A percentile compares a stretch with the other conserved stretches of the same genome.
Conservation (phyloP, 139 green algal species). For the Tetraselmis striata region DNA sequence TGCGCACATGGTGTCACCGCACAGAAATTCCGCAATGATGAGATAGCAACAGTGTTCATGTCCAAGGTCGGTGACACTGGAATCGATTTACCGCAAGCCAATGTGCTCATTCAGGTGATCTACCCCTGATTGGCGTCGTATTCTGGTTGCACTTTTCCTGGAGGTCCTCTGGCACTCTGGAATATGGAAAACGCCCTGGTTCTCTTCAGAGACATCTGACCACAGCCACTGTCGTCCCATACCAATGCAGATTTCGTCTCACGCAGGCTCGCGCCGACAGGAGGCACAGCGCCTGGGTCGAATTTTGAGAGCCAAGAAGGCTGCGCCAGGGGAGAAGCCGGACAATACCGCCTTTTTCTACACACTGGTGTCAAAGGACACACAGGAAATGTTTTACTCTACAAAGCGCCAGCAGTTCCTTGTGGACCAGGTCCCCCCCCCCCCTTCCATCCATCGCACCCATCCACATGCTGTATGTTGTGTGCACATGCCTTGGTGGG, state of each 20-base stretch:
- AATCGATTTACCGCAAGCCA: conserved; percentile 98
- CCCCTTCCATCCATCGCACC: no score
- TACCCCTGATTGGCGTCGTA: no score
- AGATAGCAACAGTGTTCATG: conserved; percentile 84
- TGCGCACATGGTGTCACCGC: no score
- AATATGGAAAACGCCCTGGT: no score
- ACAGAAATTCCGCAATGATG: background rate
- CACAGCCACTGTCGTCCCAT: no score
- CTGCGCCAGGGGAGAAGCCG: conserved; percentile 31
- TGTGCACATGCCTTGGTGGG: no score
- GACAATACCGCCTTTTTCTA: conserved; percentile 99
- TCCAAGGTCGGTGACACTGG: conserved; percentile 97
- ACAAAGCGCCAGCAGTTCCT: conserved; percentile 98
- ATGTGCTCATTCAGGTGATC: conserved; percentile 95
- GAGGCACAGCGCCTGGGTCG: conserved; percentile 94
- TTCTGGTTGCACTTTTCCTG: no score
- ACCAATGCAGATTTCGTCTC: conserved; percentile 76
- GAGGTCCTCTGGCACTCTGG: no score
- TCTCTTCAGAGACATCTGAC: no score
- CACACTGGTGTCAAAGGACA: conserved; percentile 94
- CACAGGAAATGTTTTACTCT: conserved; percentile 96
- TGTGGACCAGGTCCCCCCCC: conserved; percentile 97
- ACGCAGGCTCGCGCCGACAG: conserved; percentile 87
- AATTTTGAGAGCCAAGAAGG: conserved; percentile 91
- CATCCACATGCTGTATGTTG: no score